Conservation (phyloP, 1,284 basidiomycete species). For the Rhizoctonia solani region DNA sequence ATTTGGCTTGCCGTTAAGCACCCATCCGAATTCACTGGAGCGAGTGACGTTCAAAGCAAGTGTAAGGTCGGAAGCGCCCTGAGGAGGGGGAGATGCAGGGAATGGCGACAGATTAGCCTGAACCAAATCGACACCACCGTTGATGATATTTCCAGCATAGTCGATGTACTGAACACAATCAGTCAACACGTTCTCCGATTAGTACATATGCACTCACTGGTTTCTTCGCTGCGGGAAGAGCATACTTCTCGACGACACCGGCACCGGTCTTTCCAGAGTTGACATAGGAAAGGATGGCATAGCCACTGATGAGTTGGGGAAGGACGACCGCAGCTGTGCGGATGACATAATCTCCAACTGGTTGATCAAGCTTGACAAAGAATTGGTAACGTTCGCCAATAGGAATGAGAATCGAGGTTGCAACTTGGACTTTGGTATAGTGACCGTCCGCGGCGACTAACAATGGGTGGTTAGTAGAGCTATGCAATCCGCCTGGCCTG, state of each 20-base stretch:
- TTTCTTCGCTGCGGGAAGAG: constrained; percentile 11
- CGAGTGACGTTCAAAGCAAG: constrained; percentile 8
- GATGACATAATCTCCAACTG: constrained; percentile 32
- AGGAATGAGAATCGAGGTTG: constrained; percentile 22
- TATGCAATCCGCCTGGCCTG: not conserved
- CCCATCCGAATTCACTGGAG: constrained; percentile 11
- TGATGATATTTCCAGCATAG: constrained; percentile 35
- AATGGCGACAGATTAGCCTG: constrained; percentile 14
- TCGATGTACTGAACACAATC: not conserved
- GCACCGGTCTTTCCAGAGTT: not conserved
- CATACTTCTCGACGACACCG: too few species aligned
- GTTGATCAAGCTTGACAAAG: constrained; percentile 36
- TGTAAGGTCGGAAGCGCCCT: constrained; percentile 13
- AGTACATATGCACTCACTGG: not conserved
- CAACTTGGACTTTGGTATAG: constrained; percentile 24
- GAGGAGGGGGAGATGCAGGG: constrained; percentile 18
- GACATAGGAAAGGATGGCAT: constrained; percentile 16
- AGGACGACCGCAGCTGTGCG: constrained; percentile 24
- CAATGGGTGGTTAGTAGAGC: not conserved
- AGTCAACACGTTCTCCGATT: not conserved
- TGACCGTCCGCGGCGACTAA: constrained; percentile 31
- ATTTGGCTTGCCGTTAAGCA: constrained; percentile 20
- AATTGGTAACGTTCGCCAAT: constrained; percentile 29
- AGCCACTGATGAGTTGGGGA: constrained; percentile 34
- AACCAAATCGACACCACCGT: constrained; percentile 1